Evolutionary conservation across 1,284 basidiomycete genomes (phyloP).

Genomic region (Heterobasidion irregulare): DNA sequence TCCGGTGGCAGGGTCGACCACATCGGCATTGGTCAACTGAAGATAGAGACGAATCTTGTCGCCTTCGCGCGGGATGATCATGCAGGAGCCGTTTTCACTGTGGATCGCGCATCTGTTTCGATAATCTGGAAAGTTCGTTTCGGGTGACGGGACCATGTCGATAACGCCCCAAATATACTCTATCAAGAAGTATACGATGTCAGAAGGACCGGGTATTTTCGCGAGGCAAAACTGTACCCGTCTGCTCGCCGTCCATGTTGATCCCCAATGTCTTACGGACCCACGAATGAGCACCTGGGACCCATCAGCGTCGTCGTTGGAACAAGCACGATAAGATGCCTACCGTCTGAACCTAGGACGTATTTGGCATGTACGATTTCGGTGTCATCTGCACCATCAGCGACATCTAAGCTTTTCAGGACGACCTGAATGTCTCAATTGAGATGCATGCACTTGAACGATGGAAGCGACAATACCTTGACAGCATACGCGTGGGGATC

Average conservation of each 20-base stretch:
- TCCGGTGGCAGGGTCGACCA: constrained; percentile 39
- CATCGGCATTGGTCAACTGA: constrained; percentile 50
- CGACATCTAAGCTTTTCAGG: constrained; percentile 21
- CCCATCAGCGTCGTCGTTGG: background rate
- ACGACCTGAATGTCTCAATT: constrained; percentile 22
- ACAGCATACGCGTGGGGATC: constrained; percentile 45
- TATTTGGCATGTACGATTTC: constrained; percentile 47
- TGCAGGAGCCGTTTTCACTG: constrained; percentile 42
- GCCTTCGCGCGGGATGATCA: constrained; percentile 73
- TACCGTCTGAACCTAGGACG: constrained; percentile 48
- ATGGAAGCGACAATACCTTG: constrained; percentile 27
- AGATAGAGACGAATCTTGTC: constrained; percentile 71
- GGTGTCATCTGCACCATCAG: constrained; percentile 19
- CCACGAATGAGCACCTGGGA: constrained; percentile 72
- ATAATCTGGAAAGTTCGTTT: constrained; percentile 78
- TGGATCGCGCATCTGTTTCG: constrained; percentile 61
- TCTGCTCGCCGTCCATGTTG: constrained; percentile 72
- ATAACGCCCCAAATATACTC: constrained; percentile 78
- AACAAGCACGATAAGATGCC: background rate
- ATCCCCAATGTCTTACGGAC: constrained; percentile 64
- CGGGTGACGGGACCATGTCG: constrained; percentile 46
- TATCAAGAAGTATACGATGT: constrained; percentile 6
- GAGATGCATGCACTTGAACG: background rate
- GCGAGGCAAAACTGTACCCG: constrained; percentile 26
- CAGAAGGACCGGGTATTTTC: background rate